phyloP scores from a whole-genome alignment of 2,329 filamentous ascomycete genomes.

The Diaporthe aspalathi region DNA sequence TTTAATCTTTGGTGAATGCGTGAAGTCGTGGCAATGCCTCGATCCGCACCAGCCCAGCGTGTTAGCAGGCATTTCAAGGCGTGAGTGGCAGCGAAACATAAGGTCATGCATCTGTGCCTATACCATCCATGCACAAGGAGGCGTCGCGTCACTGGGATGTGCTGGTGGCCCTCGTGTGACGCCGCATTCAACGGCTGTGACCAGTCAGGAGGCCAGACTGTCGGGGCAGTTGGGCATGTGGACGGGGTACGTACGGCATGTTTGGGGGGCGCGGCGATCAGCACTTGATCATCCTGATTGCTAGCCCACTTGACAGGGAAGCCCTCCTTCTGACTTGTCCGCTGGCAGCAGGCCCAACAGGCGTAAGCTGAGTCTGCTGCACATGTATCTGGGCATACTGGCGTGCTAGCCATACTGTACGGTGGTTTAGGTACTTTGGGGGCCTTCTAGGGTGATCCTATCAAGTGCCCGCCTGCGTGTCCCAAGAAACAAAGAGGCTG shows the following conservation, averaged over 20 bases:
- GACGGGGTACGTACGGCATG: background rate
- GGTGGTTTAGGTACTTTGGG: background rate
- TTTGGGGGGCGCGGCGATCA: conserved; percentile 24
- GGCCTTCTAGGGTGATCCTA: conserved; percentile 25
- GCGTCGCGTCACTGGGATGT: conserved; percentile 32
- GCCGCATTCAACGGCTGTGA: conserved; percentile 9
- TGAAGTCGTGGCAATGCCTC: background rate
- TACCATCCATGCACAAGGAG: background rate
- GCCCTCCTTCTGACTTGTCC: background rate
- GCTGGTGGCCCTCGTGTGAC: conserved; percentile 27
- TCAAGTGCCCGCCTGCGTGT: conserved; percentile 20
- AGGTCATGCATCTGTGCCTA: background rate
- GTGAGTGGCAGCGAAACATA: conserved; percentile 1
- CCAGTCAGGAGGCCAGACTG: conserved; percentile 36
- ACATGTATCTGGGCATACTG: background rate
- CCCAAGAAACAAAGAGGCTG: conserved; percentile 19
- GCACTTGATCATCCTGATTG: conserved; percentile 29
- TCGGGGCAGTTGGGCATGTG: conserved; percentile 11
- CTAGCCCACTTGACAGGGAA: conserved; percentile 37
- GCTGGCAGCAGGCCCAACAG: conserved; percentile 10
- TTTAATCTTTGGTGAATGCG: background rate
- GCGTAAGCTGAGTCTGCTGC: conserved; percentile 1
- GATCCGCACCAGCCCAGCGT: background rate
- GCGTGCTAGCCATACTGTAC: no score
- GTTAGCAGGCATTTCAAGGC: background rate